Base-by-base conservation (phyloP, 495 filamentous ascomycete species). In the Podospora pseudopauciseta region DNA sequence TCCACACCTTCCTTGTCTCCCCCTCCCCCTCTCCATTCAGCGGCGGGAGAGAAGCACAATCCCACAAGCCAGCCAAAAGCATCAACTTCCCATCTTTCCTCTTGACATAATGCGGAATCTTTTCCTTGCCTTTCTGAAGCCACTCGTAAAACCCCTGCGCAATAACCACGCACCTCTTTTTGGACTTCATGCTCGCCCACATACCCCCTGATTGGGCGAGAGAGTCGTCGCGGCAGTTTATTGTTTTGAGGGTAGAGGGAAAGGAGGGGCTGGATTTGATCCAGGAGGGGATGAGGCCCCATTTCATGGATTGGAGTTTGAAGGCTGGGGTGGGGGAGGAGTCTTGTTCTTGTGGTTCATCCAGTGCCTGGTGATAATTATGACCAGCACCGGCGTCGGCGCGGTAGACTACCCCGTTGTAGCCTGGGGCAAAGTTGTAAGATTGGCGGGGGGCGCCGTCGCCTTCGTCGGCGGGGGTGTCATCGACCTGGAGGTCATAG, bases 111-210 rank as follows among this genome's bases (percentile, higher is more conserved):
- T 97, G 88, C 54, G 95, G 95, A 0, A 93, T 80, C 78, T 89
- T 92, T 68, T 92, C 88, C 71, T 92, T 94, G 1, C 62, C 64
- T 72, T 92, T 92, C 77, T 95, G 92, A 64, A 95, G 78, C 95
- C 95, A 99, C 77, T 99, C 95, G 77, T 94, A 99, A 79, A 97
- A 99, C 2, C 95, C 95, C 78, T 97, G 89, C 16, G 90, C 92
- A 3, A 94, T 71, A 2, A 99, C 88, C 56, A 97, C 81, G 74
- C 95, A 99, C 27, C 95, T 84, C 76, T 97, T 96, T 72, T 82
- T 86, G 61, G 87, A 84, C 77, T 97, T 97, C 91, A 98, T 97
- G 16, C 83, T 86, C 28, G 85, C 90, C 95, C 95, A 99, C 88
- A 97, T 92, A 15, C 93, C 93, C 2, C 86, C 84, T 26, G 89